Evolutionary conservation across 371 early-diverging fungal species (phyloP), one percentile per base, ranked within the genome.

Genomic region (Syncephalastrum racemosum): DNA sequence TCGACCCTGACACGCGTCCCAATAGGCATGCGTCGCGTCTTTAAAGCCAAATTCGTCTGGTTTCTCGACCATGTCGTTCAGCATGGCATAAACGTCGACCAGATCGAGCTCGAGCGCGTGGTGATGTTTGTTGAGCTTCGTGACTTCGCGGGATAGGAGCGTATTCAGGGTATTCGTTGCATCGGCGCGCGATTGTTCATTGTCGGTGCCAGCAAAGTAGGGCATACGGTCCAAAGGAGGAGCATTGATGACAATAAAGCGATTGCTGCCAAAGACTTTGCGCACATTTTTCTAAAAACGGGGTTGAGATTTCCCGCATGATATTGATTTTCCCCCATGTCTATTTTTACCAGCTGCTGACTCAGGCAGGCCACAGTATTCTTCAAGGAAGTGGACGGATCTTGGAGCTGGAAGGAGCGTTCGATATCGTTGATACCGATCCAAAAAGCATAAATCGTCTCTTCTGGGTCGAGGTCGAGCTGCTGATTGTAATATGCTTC

Each of bases 141-240:
- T 56, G 3, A 67, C 64, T 15, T 71, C 61, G 15, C 62, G 59
- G 15, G 52, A 50, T 2, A 77, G 40, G 3, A 52, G 46, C n/a
- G 53, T 61, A 18, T 74, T 74, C 22, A 77, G 54, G 23, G 52
- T 51, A 24, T 53, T 49, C 2, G 67, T 55, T 14, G 71, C 70
- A 5, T 58, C 45, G 45, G 63, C 63, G 24, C 62, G 61, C 3
- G 19, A 51, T 19, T 44, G 6, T 41, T 61, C 61, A 23, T 49
- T 12, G 6, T 58, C 61, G 1, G 56, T 46, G 1, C 60, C 56
- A 10, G 52, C 44, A 55, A 66, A 73, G 25, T 61, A 73, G 3
- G 77, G 77, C 71, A 73, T 69, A 1, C 43, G 46, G 22, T 77
- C 73, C 16, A 77, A 36, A 2, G 77, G 77, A 23, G 71, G 74